Evolutionary conservation across 2,329 filamentous ascomycete species (phyloP).

Genomic region (Exophiala bonariae): DNA sequence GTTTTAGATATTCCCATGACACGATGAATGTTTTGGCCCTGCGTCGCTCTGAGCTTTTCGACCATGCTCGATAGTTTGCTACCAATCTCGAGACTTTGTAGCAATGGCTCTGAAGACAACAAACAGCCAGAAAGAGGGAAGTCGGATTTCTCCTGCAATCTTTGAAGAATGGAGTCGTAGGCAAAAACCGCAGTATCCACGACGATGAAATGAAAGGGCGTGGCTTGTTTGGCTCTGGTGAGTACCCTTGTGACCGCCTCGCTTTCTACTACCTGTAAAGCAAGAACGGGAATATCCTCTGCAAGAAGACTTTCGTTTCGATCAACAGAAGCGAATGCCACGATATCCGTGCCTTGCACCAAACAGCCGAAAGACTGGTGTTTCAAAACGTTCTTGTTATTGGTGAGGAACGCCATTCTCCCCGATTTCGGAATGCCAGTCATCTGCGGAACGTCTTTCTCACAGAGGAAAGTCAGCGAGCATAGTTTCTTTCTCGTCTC

Average conservation of each 20-base stretch:
- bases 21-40: constrained; percentile 3
- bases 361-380: constrained; percentile 63
- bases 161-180: constrained; percentile 63
- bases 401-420: constrained; percentile 46
- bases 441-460: constrained; percentile 46
- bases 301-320: constrained; percentile 49
- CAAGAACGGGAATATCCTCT: constrained; percentile 45
- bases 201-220: constrained; percentile 13
- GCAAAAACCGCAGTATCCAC: constrained; percentile 66
- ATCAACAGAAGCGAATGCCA: constrained; percentile 60
- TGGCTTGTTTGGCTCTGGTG: constrained; percentile 35
- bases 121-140: constrained; percentile 1
- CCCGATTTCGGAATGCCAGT: constrained; percentile 27
- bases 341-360: constrained; percentile 46
- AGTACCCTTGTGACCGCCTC: constrained; percentile 48
- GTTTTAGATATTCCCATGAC: constrained; percentile 32
- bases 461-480: constrained; percentile 42
- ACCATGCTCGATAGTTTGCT: background rate
- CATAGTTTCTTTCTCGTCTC: constrained; percentile 29
- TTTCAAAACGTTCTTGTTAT: constrained; percentile 54
- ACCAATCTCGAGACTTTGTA: constrained; percentile 2
- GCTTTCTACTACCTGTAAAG: constrained; percentile 51
- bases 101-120: constrained; percentile 3
- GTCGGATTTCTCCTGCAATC: constrained; percentile 48
- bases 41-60: constrained; percentile 13